Conservation (phyloP, 2,329 filamentous ascomycete genomes). For the Tolypocladium endophyticum region DNA sequence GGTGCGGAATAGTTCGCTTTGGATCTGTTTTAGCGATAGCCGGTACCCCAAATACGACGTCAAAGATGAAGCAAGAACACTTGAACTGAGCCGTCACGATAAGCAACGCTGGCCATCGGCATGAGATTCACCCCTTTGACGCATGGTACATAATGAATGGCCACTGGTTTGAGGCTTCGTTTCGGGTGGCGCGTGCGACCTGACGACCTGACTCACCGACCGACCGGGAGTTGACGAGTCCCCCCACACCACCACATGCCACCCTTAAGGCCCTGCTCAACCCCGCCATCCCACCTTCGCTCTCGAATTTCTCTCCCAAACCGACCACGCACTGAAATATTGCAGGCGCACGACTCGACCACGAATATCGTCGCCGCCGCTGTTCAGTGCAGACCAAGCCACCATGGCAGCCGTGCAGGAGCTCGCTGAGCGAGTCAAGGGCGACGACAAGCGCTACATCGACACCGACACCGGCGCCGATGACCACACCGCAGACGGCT, state of each 20-base stretch:
- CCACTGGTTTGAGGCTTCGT: background rate
- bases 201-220: background rate
- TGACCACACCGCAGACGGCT: conserved; percentile 54
- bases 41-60: background rate
- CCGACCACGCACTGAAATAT: background rate
- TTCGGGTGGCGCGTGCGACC: background rate
- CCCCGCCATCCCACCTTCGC: background rate
- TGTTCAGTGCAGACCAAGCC: background rate
- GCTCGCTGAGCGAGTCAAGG: conserved; percentile 31
- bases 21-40: background rate
- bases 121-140: background rate
- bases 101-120: background rate
- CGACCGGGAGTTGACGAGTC: background rate
- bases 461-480: conserved; percentile 73
- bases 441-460: conserved; percentile 45
- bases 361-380: background rate
- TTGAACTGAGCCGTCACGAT: background rate
- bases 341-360: background rate
- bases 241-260: background rate
- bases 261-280: background rate
- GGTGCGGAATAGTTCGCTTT: background rate
- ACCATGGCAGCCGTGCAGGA: conserved; percentile 36
- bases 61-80: background rate
- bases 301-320: background rate
- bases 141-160: too few relatives aligned